These are phyloP conservation scores for Sporothrix schenckii DNA, from an alignment of 2,329 filamentous ascomycete species.

Conservation along the genomic window DNA sequence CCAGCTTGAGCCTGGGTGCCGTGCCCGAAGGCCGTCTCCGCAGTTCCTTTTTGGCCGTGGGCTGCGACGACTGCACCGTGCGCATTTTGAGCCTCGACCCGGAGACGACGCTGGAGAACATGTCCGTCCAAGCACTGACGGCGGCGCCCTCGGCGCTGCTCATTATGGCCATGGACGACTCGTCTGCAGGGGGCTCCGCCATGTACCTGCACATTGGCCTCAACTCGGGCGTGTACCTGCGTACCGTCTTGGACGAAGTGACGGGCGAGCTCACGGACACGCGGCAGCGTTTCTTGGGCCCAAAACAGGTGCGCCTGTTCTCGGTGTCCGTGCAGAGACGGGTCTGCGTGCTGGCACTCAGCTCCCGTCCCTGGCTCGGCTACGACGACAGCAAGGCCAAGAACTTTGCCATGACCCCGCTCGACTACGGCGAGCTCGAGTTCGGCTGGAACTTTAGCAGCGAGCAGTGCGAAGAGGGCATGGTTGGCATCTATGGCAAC, in stretches of 20 bases:
- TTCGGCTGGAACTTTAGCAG: constrained; percentile 97
- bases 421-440: constrained; percentile 85
- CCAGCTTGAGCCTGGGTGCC: constrained; percentile 88
- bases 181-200: constrained; percentile 82
- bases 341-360: constrained; percentile 83
- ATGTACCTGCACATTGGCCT: constrained; percentile 95
- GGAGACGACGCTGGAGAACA: constrained; percentile 86
- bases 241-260: constrained; percentile 91
- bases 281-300: constrained; percentile 88
- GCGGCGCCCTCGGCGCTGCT: constrained; percentile 85
- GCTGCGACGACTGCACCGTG: constrained; percentile 95
- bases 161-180: constrained; percentile 96
- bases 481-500: constrained; percentile 89
- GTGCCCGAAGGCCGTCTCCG: constrained; percentile 87
- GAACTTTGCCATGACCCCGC: constrained; percentile 86
- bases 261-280: constrained; percentile 96
- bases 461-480: constrained; percentile 88
- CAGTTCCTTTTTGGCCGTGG: constrained; percentile 92
- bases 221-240: constrained; percentile 91
- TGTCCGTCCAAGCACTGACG: constrained; percentile 90
- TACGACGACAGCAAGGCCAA: constrained; percentile 87
- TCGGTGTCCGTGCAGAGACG: constrained; percentile 85
- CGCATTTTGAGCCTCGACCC: constrained; percentile 88
- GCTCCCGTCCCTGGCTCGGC: constrained; percentile 92
- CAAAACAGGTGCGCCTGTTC: constrained; percentile 86